These are phyloP conservation scores for Neoarthrinium moseri DNA, from an alignment of 2,329 filamentous ascomycete genomes.

Conservation along the genomic window DNA sequence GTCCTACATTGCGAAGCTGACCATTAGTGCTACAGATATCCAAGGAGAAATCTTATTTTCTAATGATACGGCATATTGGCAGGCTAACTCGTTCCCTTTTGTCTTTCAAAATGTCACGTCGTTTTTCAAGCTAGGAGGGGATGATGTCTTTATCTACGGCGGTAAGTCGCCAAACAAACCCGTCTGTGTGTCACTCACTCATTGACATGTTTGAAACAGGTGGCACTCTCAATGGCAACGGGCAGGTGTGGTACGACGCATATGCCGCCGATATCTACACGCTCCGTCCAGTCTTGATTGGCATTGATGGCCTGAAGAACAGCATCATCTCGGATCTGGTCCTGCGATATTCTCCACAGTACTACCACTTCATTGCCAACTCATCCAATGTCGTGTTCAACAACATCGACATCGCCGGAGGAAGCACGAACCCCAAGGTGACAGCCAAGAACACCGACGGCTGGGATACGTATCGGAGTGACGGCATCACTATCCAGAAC, in stretches of 20 bases:
- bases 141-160: constrained; percentile 66
- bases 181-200: background rate
- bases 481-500: constrained; percentile 62
- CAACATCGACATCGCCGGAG: constrained; percentile 58
- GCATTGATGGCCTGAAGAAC: constrained; percentile 55
- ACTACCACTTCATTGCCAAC: constrained; percentile 63
- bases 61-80: constrained; percentile 67
- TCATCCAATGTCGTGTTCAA: constrained; percentile 60
- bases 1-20: background rate
- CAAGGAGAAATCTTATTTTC: constrained; percentile 51
- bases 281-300: constrained; percentile 60
- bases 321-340: constrained; percentile 57
- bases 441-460: constrained; percentile 65
- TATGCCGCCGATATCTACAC: constrained; percentile 57
- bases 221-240: constrained; percentile 31
- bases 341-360: constrained; percentile 54
- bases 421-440: constrained; percentile 44
- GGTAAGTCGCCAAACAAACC: constrained; percentile 26
- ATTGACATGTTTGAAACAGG: constrained; percentile 15
- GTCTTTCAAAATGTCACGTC: constrained; percentile 64
- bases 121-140: constrained; percentile 66
- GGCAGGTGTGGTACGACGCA: constrained; percentile 63
- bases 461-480: constrained; percentile 59
- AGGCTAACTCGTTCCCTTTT: constrained; percentile 59
- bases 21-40: constrained; percentile 5